Conservation (phyloP, 1,284 basidiomycete genomes). For the Trichosporon ovoides region DNA sequence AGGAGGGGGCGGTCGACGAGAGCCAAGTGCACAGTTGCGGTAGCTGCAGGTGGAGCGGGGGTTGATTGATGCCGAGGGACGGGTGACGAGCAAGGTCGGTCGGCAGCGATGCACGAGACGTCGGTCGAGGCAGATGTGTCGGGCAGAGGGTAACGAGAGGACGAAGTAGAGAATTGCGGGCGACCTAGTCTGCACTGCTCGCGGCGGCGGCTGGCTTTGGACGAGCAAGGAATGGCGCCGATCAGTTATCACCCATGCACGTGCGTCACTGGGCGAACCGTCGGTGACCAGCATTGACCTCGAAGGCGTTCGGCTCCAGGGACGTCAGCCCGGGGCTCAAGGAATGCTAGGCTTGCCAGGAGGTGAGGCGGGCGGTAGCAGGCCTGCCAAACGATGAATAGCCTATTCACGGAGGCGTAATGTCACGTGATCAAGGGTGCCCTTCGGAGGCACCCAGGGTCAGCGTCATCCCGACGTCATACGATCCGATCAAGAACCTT, state of each 20-base stretch:
- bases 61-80: not conserved
- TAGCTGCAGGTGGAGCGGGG: not conserved
- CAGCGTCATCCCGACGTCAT: not conserved
- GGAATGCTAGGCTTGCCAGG: too few species aligned
- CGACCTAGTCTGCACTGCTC: not conserved
- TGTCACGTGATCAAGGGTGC: too few species aligned
- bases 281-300: not conserved
- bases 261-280: constrained; percentile 9
- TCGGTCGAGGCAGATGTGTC: not conserved
- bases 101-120: not conserved
- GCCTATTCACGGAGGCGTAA: too few species aligned
- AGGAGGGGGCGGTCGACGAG: not conserved
- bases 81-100: not conserved
- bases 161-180: not conserved
- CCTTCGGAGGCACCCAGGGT: too few species aligned
- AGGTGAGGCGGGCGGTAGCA: too few species aligned
- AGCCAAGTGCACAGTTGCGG: not conserved
- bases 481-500: too few species aligned
- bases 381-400: too few species aligned
- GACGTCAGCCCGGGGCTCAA: too few species aligned
- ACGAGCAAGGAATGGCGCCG: constrained; percentile 1
- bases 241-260: constrained; percentile 7
- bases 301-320: not conserved
- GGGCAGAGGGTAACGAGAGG: not conserved
- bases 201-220: not conserved